Conservation (phyloP, 345 rosid genomes). For the Lepidium sativum region DNA sequence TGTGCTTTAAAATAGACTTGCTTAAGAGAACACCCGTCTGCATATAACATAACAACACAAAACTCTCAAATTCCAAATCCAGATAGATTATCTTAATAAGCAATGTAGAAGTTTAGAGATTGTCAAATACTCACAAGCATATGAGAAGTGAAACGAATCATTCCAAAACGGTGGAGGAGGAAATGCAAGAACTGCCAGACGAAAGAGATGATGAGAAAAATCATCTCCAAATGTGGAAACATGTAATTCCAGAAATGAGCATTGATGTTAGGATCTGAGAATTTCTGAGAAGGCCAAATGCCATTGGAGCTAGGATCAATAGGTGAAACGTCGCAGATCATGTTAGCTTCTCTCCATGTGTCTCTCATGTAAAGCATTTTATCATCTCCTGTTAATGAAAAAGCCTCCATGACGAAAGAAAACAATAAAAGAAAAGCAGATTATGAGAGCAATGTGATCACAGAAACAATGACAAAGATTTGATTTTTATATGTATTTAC, state of each 20-base stretch:
- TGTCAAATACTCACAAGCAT: conserved; percentile 20
- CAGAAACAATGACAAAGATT: neutral
- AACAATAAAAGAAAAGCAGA: too few species aligned
- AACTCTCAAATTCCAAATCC: neutral
- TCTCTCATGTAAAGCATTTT: conserved; percentile 24
- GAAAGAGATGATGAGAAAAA: conserved; percentile 14
- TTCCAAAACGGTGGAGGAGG: conserved; percentile 20
- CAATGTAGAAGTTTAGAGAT: too few species aligned
- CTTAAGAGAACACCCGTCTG: conserved; percentile 25
- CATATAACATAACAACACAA: neutral
- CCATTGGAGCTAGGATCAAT: conserved; percentile 23
- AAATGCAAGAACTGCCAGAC: conserved; percentile 26
- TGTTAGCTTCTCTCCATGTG: conserved; percentile 27
- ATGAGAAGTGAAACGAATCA: conserved; percentile 30
- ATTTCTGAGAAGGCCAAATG: conserved; percentile 9
- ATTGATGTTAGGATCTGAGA: conserved; percentile 12
- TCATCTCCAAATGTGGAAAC: conserved; percentile 18
- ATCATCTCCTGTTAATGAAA: conserved; percentile 20
- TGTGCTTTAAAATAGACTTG: conserved; percentile 11
- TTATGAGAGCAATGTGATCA: neutral
- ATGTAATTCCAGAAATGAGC: neutral
- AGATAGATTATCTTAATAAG: neutral
- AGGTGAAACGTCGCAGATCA: conserved; percentile 21
- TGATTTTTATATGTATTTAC: neutral
- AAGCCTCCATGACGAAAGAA: neutral